These are phyloP conservation scores for Chalara sp. DNA, from an alignment of 2,329 filamentous ascomycete species.

Conservation along the genomic window DNA sequence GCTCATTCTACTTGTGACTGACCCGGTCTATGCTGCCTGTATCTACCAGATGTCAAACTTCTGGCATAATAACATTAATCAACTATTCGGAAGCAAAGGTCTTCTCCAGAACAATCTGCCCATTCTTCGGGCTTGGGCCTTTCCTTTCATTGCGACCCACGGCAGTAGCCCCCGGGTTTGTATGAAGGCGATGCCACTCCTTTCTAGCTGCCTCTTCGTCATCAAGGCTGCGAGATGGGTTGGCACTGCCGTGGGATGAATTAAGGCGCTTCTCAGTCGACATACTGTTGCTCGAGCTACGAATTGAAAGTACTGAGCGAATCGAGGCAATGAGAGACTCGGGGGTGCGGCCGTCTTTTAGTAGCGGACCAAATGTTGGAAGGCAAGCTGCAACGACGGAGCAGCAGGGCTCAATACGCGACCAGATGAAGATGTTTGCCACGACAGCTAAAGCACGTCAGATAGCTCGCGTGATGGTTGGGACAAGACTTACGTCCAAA, in stretches of 20 bases:
- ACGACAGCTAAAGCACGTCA: neutral
- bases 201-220: neutral
- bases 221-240: neutral
- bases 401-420: neutral
- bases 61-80: too few species aligned
- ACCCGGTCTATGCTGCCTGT: too few species aligned
- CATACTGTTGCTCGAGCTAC: neutral
- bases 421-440: neutral
- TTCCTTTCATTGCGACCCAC: neutral
- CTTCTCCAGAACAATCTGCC: neutral
- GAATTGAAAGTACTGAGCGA: neutral
- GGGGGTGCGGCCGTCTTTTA: neutral
- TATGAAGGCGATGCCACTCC: neutral
- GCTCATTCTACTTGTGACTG: too few species aligned
- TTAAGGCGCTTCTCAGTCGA: neutral
- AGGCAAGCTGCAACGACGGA: neutral
- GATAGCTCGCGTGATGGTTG: neutral
- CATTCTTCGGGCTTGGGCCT: neutral
- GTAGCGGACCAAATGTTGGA: neutral
- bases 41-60: too few species aligned
- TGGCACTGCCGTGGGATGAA: neutral
- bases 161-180: neutral
- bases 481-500: neutral
- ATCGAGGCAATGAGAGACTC: neutral
- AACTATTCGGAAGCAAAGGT: neutral